These are phyloP conservation scores for Leccinum variicolor DNA, from an alignment of 768 basidiomycete genomes.

Conservation along the genomic window DNA sequence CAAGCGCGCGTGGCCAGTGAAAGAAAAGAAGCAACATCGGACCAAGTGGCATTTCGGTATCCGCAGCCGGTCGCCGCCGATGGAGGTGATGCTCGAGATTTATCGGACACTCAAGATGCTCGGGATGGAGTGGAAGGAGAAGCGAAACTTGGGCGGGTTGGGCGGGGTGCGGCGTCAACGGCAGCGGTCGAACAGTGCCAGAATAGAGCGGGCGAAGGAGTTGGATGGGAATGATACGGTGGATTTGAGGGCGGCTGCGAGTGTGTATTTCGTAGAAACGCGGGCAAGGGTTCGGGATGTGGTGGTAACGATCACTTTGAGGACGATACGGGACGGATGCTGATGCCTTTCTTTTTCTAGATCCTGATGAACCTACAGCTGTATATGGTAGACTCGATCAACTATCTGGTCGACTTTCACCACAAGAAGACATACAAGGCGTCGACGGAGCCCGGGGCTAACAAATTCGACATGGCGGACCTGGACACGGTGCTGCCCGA, in stretches of 20 bases:
- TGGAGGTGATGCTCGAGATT: slow-evolving; percentile 99
- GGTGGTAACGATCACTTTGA: slow-evolving; percentile 50
- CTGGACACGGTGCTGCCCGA: slow-evolving; percentile 36
- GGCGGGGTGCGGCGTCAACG: slow-evolving; percentile 45
- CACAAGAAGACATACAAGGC: slow-evolving; percentile 94
- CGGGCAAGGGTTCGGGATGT: slow-evolving; percentile 86
- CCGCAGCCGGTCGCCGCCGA: slow-evolving; percentile 87
- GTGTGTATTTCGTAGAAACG: slow-evolving; percentile 93
- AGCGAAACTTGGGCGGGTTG: slow-evolving; percentile 71
- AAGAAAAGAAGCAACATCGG: slow-evolving; percentile 69
- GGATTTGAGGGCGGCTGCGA: slow-evolving; percentile 65
- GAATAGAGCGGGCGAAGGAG: slow-evolving; percentile 60
- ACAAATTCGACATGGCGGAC: slow-evolving; percentile 63
- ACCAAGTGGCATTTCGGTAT: slow-evolving; percentile 99
- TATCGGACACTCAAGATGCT: slow-evolving; percentile 87
- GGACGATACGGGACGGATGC: not conserved
- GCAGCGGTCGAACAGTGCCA: slow-evolving; percentile 34
- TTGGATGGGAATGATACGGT: slow-evolving; percentile 57
- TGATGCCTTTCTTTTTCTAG: slow-evolving; percentile 36
- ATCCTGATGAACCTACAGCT: slow-evolving; percentile 96
- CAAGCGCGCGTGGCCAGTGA: slow-evolving; percentile 40
- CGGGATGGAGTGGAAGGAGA: slow-evolving; percentile 98
- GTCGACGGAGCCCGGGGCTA: slow-evolving; percentile 60
- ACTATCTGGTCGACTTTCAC: slow-evolving; percentile 97
- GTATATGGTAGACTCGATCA: slow-evolving; percentile 93